Evolutionary conservation across 1,139 yeast genomes (phyloP).

Genomic region (Debaryomyces sp.): DNA sequence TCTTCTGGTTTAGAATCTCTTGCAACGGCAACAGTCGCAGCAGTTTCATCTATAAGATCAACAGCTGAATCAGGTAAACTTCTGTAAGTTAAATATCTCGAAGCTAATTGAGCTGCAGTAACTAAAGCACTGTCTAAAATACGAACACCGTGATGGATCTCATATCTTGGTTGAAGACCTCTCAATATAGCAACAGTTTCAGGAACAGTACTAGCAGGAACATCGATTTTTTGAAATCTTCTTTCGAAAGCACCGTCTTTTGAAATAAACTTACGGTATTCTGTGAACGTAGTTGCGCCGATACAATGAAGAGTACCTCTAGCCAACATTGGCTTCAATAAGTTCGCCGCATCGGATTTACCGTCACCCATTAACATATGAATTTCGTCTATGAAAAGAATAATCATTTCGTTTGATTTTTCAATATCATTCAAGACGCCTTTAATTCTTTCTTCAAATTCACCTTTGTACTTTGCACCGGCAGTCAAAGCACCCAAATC

Average conservation of each 20-base stretch:
- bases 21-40: slow-evolving; percentile 97
- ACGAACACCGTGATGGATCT: slow-evolving; percentile 97
- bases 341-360: slow-evolving; percentile 89
- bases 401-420: slow-evolving; percentile 81
- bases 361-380: slow-evolving; percentile 99
- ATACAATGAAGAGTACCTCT: slow-evolving; percentile 96
- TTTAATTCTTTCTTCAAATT: slow-evolving; percentile 95
- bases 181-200: slow-evolving; percentile 96
- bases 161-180: slow-evolving; percentile 95
- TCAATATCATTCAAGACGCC: slow-evolving; percentile 95
- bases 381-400: slow-evolving; percentile 92
- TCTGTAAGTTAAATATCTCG: slow-evolving; percentile 92
- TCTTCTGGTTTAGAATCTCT: slow-evolving; percentile 98
- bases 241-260: slow-evolving; percentile 99
- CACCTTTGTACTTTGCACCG: slow-evolving; percentile 98
- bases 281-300: slow-evolving; percentile 97
- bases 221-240: slow-evolving; percentile 96
- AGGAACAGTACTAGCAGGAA: slow-evolving; percentile 87
- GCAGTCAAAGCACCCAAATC: slow-evolving; percentile 97
- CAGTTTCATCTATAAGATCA: slow-evolving; percentile 93
- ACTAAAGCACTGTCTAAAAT: slow-evolving; percentile 94
- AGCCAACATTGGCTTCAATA: slow-evolving; percentile 95
- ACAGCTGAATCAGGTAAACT: slow-evolving; percentile 98
- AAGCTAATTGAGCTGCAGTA: slow-evolving; percentile 92
- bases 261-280: slow-evolving; percentile 88